Evolutionary conservation across 768 basidiomycete genomes (phyloP).

Genomic region (Auriscalpium microsporum): DNA sequence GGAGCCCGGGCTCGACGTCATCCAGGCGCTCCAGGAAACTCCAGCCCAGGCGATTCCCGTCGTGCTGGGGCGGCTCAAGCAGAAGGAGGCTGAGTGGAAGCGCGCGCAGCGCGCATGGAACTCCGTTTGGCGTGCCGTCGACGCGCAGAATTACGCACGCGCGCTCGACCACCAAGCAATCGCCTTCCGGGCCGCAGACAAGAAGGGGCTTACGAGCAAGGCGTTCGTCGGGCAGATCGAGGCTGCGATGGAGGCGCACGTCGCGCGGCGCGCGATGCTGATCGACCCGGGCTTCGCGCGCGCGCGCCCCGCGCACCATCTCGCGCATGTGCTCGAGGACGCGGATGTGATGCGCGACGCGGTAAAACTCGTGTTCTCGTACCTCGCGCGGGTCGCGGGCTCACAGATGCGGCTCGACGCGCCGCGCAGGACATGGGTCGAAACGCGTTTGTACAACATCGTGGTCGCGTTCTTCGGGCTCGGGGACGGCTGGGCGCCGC

Average conservation of each 20-base stretch:
- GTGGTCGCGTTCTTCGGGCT: conserved; percentile 59
- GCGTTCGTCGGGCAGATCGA: conserved; percentile 80
- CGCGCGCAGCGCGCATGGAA: conserved; percentile 97
- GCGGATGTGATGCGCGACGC: conserved; percentile 74
- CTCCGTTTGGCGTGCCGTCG: conserved; percentile 96
- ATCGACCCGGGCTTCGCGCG: conserved; percentile 46
- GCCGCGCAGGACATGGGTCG: conserved; percentile 72
- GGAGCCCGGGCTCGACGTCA: conserved; percentile 72
- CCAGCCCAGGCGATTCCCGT: conserved; percentile 85
- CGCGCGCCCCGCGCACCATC: conserved; percentile 65
- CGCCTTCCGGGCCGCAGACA: conserved; percentile 84
- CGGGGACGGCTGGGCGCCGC: conserved; percentile 9
- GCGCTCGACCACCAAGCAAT: conserved; percentile 91
- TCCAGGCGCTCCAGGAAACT: conserved; percentile 86
- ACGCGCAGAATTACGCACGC: conserved; percentile 89
- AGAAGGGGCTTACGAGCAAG: conserved; percentile 71
- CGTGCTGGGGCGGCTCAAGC: conserved; percentile 80
- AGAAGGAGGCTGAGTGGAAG: conserved; percentile 99
- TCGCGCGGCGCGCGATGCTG: conserved; percentile 58
- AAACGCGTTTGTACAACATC: conserved; percentile 70
- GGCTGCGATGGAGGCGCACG: conserved; percentile 73
- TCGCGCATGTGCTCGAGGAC: conserved; percentile 72
- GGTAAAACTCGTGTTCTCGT: conserved; percentile 81
- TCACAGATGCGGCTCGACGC: conserved; percentile 66
- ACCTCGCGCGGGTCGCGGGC: conserved; percentile 89